phyloP scores from a whole-genome alignment of 1,139 yeast genomes.

The Suhomyces choctaworum region DNA sequence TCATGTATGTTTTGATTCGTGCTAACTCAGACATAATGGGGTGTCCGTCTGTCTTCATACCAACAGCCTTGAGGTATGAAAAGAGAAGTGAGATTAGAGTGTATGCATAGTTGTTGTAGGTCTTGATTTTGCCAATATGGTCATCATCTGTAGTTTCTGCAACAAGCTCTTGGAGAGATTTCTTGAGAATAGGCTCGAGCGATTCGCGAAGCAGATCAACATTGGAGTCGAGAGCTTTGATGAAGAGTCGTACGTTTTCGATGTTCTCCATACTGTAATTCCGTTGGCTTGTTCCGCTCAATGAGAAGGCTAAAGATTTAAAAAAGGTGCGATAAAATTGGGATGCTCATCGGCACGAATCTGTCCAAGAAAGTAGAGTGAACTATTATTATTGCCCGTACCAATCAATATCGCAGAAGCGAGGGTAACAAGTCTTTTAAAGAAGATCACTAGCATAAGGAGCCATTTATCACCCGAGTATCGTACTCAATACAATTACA shows the following conservation, averaged over 20 bases:
- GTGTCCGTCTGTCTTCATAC: constrained; percentile 57
- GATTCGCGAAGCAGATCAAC: constrained; percentile 31
- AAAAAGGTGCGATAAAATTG: constrained; percentile 11
- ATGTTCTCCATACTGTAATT: constrained; percentile 46
- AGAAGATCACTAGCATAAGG: no score
- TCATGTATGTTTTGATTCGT: constrained; percentile 70
- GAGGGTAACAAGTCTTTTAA: no score
- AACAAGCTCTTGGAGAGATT: constrained; percentile 35
- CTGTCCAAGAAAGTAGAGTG: no score
- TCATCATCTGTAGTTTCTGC: constrained; percentile 25
- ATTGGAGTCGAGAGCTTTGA: constrained; percentile 31
- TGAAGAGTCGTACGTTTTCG: constrained; percentile 32
- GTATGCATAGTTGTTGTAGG: constrained; percentile 46
- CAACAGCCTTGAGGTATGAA: constrained; percentile 62
- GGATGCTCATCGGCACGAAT: constrained; percentile 12
- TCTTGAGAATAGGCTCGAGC: constrained; percentile 36
- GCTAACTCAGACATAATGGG: constrained; percentile 70
- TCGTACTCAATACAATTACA: no score
- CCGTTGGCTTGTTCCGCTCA: no score
- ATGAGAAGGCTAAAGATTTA: not conserved
- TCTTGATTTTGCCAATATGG: constrained; percentile 37
- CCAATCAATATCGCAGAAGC: no score
- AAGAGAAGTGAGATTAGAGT: constrained; percentile 47
- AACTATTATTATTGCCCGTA: no score
- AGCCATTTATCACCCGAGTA: no score